phyloP scores from a whole-genome alignment of 345 rosid genomes.

The Gynandropsis gynandra region DNA sequence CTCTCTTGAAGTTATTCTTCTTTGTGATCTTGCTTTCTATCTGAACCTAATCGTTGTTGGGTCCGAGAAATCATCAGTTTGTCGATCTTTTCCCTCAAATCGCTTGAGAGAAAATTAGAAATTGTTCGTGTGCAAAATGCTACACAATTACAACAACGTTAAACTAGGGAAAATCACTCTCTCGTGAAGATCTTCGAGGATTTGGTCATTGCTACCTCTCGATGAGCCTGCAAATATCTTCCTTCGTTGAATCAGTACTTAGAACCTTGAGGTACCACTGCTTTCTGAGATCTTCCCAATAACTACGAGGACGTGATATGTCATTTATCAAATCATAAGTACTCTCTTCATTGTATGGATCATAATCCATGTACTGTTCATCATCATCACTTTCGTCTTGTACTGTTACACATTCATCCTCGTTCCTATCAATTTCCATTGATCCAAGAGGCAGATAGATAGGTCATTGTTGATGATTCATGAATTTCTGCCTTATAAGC shows the following conservation, averaged over 20 bases:
- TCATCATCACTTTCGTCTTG: slow-evolving; percentile 23
- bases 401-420: background rate
- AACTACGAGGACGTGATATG: slow-evolving; percentile 61
- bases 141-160: background rate
- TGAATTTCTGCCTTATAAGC: background rate
- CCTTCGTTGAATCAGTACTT: slow-evolving; percentile 31
- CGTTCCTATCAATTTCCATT: slow-evolving; percentile 5
- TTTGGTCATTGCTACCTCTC: slow-evolving; percentile 21
- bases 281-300: slow-evolving; percentile 60
- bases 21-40: too few relatives aligned
- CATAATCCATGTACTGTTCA: too few relatives aligned
- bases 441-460: too few relatives aligned
- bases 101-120: slow-evolving; percentile 43
- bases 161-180: background rate
- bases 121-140: slow-evolving; percentile 50
- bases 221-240: too few relatives aligned
- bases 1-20: too few relatives aligned
- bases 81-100: too few relatives aligned
- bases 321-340: slow-evolving; percentile 48
- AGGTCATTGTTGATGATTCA: slow-evolving; percentile 3
- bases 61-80: too few relatives aligned
- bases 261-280: slow-evolving; percentile 53
- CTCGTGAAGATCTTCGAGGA: background rate
- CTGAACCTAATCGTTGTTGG: too few relatives aligned
- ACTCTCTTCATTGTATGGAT: too few relatives aligned